Evolutionary conservation across 169 alveolate species (phyloP).

Genomic region (Plasmodium berghei): DNA sequence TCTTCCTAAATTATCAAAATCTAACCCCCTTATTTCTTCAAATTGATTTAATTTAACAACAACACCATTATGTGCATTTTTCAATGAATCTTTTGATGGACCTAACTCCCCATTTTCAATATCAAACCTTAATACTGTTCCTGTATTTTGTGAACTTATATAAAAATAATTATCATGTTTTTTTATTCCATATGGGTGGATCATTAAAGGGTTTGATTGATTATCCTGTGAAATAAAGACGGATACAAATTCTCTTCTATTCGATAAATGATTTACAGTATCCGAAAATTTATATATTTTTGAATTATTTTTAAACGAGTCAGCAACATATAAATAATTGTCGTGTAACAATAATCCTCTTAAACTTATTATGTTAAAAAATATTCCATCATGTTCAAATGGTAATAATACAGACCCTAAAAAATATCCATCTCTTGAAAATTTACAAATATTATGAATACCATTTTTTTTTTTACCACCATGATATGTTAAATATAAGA

Average conservation of each 20-base stretch:
- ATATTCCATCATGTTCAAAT: conserved; percentile 70
- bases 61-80: conserved; percentile 30
- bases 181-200: conserved; percentile 74
- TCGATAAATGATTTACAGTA: conserved; percentile 29
- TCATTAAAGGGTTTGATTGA: conserved; percentile 62
- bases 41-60: conserved; percentile 50
- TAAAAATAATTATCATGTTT: conserved; percentile 53
- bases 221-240: conserved; percentile 46
- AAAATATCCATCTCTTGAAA: conserved; percentile 75
- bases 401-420: conserved; percentile 73
- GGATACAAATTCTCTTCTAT: conserved; percentile 62
- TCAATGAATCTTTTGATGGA: conserved; percentile 4
- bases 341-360: conserved; percentile 71
- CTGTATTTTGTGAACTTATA: conserved; percentile 74
- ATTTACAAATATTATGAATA: conserved; percentile 73
- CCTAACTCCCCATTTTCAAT: conserved; percentile 29
- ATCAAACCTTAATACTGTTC: conserved; percentile 63
- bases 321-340: conserved; percentile 45
- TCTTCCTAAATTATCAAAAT: conserved; percentile 52
- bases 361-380: conserved; percentile 59
- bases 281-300: conserved; percentile 62
- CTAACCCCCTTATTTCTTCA: conserved; percentile 77
- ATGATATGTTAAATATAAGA: conserved; percentile 68
- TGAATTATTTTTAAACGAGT: conserved; percentile 59
- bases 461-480: conserved; percentile 75